Percentiles rank a stretch among this genome's conserved stretches.
phyloP scores from a whole-genome alignment of 805 yeast genomes.

The Cyberlindnera americana region DNA sequence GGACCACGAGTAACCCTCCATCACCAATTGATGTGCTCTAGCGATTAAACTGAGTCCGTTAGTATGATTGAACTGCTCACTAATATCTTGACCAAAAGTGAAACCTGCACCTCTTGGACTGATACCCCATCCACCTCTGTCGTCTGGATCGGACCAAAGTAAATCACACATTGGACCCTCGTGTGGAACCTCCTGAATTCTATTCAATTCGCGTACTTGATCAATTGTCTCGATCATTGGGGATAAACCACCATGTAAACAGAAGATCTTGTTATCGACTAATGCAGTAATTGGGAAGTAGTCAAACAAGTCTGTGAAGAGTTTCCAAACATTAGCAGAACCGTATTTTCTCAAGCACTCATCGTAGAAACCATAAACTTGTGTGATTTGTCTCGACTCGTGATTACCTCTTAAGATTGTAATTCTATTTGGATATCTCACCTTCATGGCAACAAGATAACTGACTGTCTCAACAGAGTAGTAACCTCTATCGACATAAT shows the following conservation, averaged over 20 bases:
- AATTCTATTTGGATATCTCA: constrained; percentile 85
- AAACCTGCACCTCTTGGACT: constrained; percentile 98
- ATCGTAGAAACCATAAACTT: constrained; percentile 93
- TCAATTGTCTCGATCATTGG: constrained; percentile 93
- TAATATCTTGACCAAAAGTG: constrained; percentile 94
- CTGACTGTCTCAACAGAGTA: constrained; percentile 86
- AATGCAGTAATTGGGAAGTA: constrained; percentile 91
- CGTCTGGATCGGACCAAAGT: constrained; percentile 97
- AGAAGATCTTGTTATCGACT: constrained; percentile 85
- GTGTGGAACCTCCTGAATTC: constrained; percentile 95
- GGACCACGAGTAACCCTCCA: constrained; percentile 96
- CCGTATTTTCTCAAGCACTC: constrained; percentile 94
- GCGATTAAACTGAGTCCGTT: constrained; percentile 83
- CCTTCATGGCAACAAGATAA: constrained; percentile 85
- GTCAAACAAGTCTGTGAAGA: constrained; percentile 87
- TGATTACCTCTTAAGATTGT: constrained; percentile 93
- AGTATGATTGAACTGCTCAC: constrained; percentile 90
- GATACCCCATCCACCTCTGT: constrained; percentile 97
- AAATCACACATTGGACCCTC: constrained; percentile 98
- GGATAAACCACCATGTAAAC: constrained; percentile 91
- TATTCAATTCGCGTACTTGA: constrained; percentile 84
- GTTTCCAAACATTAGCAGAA: constrained; percentile 88
- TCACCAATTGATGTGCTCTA: constrained; percentile 95
- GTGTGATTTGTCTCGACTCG: constrained; percentile 93
- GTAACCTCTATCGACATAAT: constrained; percentile 89